Evolutionary conservation across 106 monocot species (phyloP), one percentile per base, ranked within the genome.

Genomic region (Vanilla planifolia): DNA sequence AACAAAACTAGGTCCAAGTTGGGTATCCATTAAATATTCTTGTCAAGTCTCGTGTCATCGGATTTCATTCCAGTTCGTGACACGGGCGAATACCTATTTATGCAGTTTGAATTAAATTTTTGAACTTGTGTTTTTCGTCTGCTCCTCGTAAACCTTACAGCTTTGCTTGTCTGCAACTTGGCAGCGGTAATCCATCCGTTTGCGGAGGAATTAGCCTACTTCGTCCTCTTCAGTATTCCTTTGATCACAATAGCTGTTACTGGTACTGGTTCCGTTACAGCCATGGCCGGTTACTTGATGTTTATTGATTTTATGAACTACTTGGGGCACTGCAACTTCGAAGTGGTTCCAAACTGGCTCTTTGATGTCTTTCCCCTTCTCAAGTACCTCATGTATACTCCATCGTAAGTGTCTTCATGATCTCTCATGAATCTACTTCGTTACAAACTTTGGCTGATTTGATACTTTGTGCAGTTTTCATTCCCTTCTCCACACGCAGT

Each of bases 261-360:
- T 4, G 46, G 65, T 6, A 66, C 77, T 9, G 57, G 19, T 0
- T 84, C 80, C 42, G 62, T 84, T 23, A 2, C 50, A 4, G 47
- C 70, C 6, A 0, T 20, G 0, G 29, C 27, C 4, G 65, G 64
- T 14, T 89, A 89, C 45, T 33, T 84, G 10, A 22, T 52, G 7
- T 89, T 75, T 30, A 78, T 89, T 27, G 89, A 89, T 64, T 78
- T 89, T 72, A 89, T 89, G 89, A 89, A 84, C 70, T 74, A 89
- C 61, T 44, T 84, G 67, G 89, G 89, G n/a, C 89, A 89, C 63
- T 89, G 89, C 80, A 89, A 89, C 74, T 84, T 89, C 59, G 89
- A 89, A 61, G 56, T 89, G 3, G 72, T 89, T 16, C 89, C 89
- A 2, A 74, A 58, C 47, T 73, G 75, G 71, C 59, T 84, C 48